These are phyloP conservation scores for Leucaena leucocephala DNA, from an alignment of 306 rosid genomes.

Conservation along the genomic window DNA sequence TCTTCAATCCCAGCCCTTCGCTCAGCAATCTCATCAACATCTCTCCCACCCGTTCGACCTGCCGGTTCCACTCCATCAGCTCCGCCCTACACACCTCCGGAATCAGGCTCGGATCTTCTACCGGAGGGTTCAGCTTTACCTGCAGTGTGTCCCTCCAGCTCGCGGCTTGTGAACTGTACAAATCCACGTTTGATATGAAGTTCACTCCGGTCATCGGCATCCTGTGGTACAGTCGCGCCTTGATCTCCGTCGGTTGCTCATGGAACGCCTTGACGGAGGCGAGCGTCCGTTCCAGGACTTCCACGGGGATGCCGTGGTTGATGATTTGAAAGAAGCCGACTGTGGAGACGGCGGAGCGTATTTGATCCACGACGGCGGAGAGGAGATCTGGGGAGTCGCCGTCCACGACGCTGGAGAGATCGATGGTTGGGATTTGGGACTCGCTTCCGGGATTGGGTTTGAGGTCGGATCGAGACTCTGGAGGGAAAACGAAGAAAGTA, in stretches of 20 bases:
- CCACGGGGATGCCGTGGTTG: conserved; percentile 55
- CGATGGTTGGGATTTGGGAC: conserved; percentile 49
- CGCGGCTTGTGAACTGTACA: conserved; percentile 52
- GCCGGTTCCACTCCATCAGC: conserved; percentile 56
- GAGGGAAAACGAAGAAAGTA: conserved; percentile 59
- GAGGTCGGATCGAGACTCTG: conserved; percentile 48
- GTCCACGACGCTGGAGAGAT: conserved; percentile 43
- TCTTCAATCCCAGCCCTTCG: conserved; percentile 54
- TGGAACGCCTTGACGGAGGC: conserved; percentile 49
- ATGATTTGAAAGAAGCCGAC: conserved; percentile 66
- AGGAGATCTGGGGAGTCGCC: not conserved
- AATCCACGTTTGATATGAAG: conserved; percentile 55
- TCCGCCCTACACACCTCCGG: conserved; percentile 62
- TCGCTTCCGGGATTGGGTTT: conserved; percentile 20
- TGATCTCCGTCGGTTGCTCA: conserved; percentile 57
- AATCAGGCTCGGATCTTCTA: conserved; percentile 26
- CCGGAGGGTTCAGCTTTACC: conserved; percentile 47
- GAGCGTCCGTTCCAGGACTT: conserved; percentile 35
- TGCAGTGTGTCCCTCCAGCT: conserved; percentile 82
- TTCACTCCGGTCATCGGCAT: conserved; percentile 37
- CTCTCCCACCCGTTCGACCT: conserved; percentile 53
- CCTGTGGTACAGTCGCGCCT: conserved; percentile 50
- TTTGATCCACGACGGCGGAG: conserved; percentile 32
- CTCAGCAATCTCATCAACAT: conserved; percentile 43
- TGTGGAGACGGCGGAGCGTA: conserved; percentile 51